Evolutionary conservation across 495 filamentous ascomycete species (phyloP), one percentile per base, ranked within the genome.

Genomic region (Lophiotrema nucula): DNA sequence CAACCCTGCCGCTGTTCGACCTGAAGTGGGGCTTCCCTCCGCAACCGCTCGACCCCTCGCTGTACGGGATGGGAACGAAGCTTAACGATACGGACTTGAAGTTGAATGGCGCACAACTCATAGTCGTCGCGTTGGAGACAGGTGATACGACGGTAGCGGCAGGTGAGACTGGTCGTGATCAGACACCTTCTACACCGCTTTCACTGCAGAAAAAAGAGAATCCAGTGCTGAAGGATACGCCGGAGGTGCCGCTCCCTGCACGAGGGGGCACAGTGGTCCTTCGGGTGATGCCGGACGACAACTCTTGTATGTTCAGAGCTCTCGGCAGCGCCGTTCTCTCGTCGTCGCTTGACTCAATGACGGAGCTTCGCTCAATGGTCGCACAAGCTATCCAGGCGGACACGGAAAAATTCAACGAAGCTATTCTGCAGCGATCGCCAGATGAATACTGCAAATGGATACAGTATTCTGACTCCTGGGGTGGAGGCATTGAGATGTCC

Each of bases 231-330:
- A 64, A 43, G 24, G 88, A 92, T 62, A 82, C 87, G 4, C 88
- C 88, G 0, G 86, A 89, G 65, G 68, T 89, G n/a, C 74, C 82
- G 0, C 74, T 89, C 2, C 77, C 83, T 21, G 73, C 78, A 19
- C 83, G 81, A 49, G 74, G 74, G 10, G 84, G 84, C 23, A 88
- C 82, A 0, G 73, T 91, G 23, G 84, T 96, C 25, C 82, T 97
- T 4, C 85, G 93, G 2, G 89, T 97, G 28, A 97, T 98, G 93
- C 89, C 92, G 10, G 93, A 97, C 67, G 93, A 98, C 69, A 97
- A 97, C 71, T 88, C 84, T 41, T 98, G 93, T 72, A 84, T 97
- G 56, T 98, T 97, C 71, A 87, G 90, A 10, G 93, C 95, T 0
- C 81, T 97, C 22, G 85, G 86, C 48, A 86, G 84, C 47, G 88